A percentile compares a stretch with the other conserved stretches of the same genome.
Evolutionary conservation across 2,329 filamentous ascomycete species (phyloP).

Genomic region (Microdochium paspali): DNA sequence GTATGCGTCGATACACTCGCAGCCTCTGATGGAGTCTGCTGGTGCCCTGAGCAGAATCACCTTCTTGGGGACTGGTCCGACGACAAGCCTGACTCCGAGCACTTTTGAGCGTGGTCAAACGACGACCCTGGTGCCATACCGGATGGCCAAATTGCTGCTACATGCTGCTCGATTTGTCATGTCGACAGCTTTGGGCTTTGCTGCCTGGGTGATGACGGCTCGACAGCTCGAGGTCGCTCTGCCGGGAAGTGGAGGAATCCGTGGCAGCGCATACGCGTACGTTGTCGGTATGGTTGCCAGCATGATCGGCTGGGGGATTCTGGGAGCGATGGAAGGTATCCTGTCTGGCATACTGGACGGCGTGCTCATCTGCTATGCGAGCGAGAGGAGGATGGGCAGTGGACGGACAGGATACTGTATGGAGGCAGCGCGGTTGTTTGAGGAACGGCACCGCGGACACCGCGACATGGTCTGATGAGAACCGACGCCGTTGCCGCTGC

Average conservation of each 20-base stretch:
- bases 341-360: slow-evolving; percentile 81
- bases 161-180: slow-evolving; percentile 89
- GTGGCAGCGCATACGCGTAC: slow-evolving; percentile 88
- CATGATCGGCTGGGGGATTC: slow-evolving; percentile 88
- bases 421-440: slow-evolving; percentile 83
- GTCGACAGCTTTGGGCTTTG: slow-evolving; percentile 81
- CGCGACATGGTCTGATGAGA: slow-evolving; percentile 18
- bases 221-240: slow-evolving; percentile 59
- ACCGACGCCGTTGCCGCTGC: no score
- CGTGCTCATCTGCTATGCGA: slow-evolving; percentile 88
- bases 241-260: slow-evolving; percentile 43
- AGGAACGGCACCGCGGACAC: slow-evolving; percentile 37
- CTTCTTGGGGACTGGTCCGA: slow-evolving; percentile 67
- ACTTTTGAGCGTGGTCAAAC: slow-evolving; percentile 34
- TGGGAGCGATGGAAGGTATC: slow-evolving; percentile 85
- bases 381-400: slow-evolving; percentile 63
- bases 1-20: slow-evolving; percentile 87
- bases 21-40: slow-evolving; percentile 68
- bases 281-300: slow-evolving; percentile 86
- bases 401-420: slow-evolving; percentile 74
- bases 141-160: slow-evolving; percentile 81
- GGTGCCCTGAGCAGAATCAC: slow-evolving; percentile 73
- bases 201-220: slow-evolving; percentile 92
- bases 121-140: slow-evolving; percentile 67
- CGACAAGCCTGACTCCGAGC: slow-evolving; percentile 58